A percentile compares a stretch with the other conserved stretches of the same genome.
These are phyloP conservation scores for Gynochthodes officinalis DNA, from an alignment of 257 asterid genomes.

Conservation along the genomic window DNA sequence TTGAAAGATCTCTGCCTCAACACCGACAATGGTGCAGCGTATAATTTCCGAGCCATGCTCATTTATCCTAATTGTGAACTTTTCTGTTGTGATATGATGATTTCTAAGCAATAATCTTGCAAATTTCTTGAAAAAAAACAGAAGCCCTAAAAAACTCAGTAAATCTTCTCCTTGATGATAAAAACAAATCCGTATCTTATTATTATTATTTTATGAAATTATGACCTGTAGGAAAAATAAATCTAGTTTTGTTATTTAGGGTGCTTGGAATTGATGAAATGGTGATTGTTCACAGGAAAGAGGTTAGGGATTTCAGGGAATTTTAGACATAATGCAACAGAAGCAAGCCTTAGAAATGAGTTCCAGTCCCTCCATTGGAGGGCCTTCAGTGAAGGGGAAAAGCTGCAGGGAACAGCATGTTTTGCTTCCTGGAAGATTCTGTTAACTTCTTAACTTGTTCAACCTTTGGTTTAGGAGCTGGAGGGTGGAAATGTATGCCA, in stretches of 20 bases:
- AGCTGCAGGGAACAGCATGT: neutral
- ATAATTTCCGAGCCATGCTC: slow-evolving; percentile 7
- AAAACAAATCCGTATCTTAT: no score
- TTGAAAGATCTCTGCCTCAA: slow-evolving; percentile 4
- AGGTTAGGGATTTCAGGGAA: neutral
- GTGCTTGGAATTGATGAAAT: neutral
- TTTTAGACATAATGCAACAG: neutral
- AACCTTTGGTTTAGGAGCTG: slow-evolving; percentile 1
- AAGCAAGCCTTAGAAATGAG: neutral
- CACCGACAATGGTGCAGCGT: neutral
- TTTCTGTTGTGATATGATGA: neutral
- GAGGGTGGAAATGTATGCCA: slow-evolving; percentile 9
- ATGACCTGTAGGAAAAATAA: neutral
- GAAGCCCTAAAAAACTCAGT: neutral
- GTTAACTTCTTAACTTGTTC: neutral
- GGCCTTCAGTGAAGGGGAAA: slow-evolving; percentile 7
- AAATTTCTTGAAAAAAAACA: neutral
- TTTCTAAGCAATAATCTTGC: slow-evolving; percentile 10
- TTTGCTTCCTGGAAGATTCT: neutral
- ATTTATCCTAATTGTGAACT: neutral
- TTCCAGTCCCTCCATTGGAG: slow-evolving; percentile 5
- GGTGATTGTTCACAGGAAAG: neutral
- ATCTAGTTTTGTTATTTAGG: neutral
- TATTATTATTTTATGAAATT: neutral
- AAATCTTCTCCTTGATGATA: no score